Base-by-base conservation (phyloP, 768 basidiomycete species). In the Rhodotorula graminis region DNA sequence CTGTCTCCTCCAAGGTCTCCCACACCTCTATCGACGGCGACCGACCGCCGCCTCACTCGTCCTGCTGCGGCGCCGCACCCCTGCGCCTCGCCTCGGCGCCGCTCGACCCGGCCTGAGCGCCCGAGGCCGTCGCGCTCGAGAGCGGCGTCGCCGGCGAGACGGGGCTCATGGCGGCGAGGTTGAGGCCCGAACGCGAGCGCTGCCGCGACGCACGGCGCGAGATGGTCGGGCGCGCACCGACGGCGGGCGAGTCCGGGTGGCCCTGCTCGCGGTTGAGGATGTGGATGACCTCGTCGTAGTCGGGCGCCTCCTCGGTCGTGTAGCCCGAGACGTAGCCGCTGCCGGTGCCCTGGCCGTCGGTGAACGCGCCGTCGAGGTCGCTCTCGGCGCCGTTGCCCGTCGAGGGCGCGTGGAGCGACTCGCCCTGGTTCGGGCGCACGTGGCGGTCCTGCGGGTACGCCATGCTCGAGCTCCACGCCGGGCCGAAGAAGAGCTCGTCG, bases 401-500 rank as follows among this genome's bases (percentile, higher is more conserved):
- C 50, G 23, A 21, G 53, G n/a, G 27, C 53, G 53, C 12, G n/a
- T 29, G n/a, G 89, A 88, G 60, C 21, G n/a, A 33, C 31, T 15
- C 49, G n/a, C 40, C 15, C 42, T 10, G 27, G 15, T 19, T 42
- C 8, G 8, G 11, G 37, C 3, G 5, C 49, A 67, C 29, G 31
- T 23, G 40, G 9, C 58, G 47, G n/a, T 86, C 87, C 62, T 89
- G 88, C 0, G 91, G 82, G 86, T 90, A 79, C 80, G 83, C 78
- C 88, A 88, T 61, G 86, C 87, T 77, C 81, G 85, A 73, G 56
- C 77, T 76, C 93, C 91, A 95, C 57, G 93, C 93, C 19, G 52
- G 40, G 19, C 66, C 66, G 79, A 95, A 96, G 37, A 96, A 85
- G 15, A 91, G 88, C 81, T 95, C 93, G 80, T 96, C 93, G 25